phyloP scores from a whole-genome alignment of 306 rosid species.

The Canavalia gladiata region DNA sequence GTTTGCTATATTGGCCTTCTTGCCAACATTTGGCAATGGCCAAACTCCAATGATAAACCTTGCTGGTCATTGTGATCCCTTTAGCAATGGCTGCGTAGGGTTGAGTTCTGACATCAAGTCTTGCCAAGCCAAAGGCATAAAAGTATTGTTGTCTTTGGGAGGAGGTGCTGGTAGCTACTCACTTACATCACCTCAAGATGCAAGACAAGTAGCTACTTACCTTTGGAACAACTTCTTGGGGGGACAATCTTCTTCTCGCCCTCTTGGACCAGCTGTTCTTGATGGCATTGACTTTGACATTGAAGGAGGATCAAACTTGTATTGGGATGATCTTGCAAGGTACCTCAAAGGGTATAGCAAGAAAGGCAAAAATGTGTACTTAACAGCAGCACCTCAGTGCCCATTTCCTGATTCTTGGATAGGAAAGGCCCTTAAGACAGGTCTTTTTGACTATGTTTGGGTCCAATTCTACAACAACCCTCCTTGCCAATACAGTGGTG shows the following conservation, averaged over 20 bases:
- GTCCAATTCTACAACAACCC: conserved; percentile 60
- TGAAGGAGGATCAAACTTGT: conserved; percentile 48
- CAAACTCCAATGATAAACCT: conserved; percentile 53
- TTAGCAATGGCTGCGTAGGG: conserved; percentile 43
- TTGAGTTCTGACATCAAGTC: conserved; percentile 44
- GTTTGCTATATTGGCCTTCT: conserved; percentile 51
- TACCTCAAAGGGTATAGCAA: conserved; percentile 45
- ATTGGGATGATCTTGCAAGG: conserved; percentile 55
- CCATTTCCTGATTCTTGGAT: conserved; percentile 58
- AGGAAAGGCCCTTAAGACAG: conserved; percentile 53
- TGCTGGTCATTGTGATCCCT: conserved; percentile 58
- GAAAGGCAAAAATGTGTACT: conserved; percentile 38
- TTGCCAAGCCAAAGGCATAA: conserved; percentile 59
- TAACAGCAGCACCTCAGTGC: conserved; percentile 58
- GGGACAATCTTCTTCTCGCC: conserved; percentile 54
- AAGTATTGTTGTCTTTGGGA: conserved; percentile 60
- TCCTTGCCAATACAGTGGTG: conserved; percentile 51
- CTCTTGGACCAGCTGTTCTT: conserved; percentile 57
- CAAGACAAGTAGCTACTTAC: conserved; percentile 49
- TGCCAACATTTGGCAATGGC: conserved; percentile 58
- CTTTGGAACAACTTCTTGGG: conserved; percentile 62
- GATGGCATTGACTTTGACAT: conserved; percentile 60
- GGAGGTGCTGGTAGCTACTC: conserved; percentile 54
- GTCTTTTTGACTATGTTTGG: conserved; percentile 55
- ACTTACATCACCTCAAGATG: conserved; percentile 48